These are phyloP conservation scores for Tolypocladium capitatum DNA, from an alignment of 2,329 filamentous ascomycete species.

Conservation along the genomic window DNA sequence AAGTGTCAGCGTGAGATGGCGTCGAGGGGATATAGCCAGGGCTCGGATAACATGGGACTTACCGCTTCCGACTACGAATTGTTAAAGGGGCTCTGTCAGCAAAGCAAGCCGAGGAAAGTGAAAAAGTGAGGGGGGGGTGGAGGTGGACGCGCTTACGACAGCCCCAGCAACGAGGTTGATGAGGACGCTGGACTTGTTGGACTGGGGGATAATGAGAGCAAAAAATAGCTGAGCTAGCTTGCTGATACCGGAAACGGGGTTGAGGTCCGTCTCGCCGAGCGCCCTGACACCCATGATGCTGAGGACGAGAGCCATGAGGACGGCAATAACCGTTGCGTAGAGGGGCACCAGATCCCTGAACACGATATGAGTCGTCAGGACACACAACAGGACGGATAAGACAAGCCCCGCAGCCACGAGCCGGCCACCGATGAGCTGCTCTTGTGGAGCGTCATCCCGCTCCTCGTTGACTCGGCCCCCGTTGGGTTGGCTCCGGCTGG, in stretches of 20 bases:
- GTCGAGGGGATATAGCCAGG: too few species aligned
- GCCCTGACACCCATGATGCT: constrained; percentile 64
- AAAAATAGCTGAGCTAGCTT: constrained; percentile 96
- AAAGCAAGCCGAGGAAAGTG: not conserved
- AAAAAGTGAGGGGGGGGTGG: not conserved
- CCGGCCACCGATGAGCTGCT: constrained; percentile 64
- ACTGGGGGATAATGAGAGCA: constrained; percentile 71
- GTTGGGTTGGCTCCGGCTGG: not conserved
- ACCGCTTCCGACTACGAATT: constrained; percentile 25
- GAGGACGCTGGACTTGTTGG: constrained; percentile 72
- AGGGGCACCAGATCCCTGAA: constrained; percentile 76
- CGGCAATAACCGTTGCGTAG: constrained; percentile 61
- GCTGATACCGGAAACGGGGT: constrained; percentile 90
- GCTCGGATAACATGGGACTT: constrained; percentile 5
- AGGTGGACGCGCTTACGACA: constrained; percentile 30
- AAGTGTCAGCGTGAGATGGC: not conserved
- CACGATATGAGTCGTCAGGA: constrained; percentile 66
- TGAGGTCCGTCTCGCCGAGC: constrained; percentile 76
- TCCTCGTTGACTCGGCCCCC: constrained; percentile 19
- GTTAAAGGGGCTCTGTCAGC: not conserved
- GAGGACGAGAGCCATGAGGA: constrained; percentile 67
- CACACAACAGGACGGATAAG: constrained; percentile 65
- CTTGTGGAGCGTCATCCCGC: constrained; percentile 66
- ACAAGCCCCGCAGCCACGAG: constrained; percentile 64
- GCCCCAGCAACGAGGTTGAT: constrained; percentile 93